Evolutionary conservation across 176 grass and related monocot genomes (phyloP).

Genomic region (barley (Hordeum vulgare)): DNA sequence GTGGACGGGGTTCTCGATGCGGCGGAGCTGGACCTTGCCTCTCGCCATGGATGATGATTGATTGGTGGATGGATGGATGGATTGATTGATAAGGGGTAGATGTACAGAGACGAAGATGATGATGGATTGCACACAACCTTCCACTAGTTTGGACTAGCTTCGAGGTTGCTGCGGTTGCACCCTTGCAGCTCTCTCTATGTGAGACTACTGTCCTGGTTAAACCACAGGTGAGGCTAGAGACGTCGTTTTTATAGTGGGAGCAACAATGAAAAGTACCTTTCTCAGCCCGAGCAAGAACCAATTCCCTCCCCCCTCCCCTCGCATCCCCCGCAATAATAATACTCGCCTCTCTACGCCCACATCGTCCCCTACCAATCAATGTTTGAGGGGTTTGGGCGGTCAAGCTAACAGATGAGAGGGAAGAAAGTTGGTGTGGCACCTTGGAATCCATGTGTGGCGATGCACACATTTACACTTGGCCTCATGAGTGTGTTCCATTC

Average conservation of each 20-base stretch:
- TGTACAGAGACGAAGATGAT: not conserved
- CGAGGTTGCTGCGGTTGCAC: constrained; percentile 58
- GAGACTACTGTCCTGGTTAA: constrained; percentile 4
- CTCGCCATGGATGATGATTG: constrained; percentile 36
- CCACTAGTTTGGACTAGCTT: constrained; percentile 99
- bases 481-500: not conserved
- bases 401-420: not conserved
- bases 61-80: not conserved
- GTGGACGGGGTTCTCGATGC: constrained; percentile 78
- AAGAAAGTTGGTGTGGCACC: not conserved
- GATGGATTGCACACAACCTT: constrained; percentile 56
- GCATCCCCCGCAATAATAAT: not conserved
- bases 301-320: not conserved
- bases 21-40: constrained; percentile 64
- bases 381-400: not conserved
- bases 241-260: constrained; percentile 42
- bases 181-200: not conserved
- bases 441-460: not conserved
- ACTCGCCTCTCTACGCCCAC: not conserved
- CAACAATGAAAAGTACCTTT: no score
- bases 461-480: not conserved
- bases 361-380: not conserved
- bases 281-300: no score
- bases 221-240: constrained; percentile 12
- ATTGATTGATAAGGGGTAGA: not conserved